Evolutionary conservation across 2,329 filamentous ascomycete species (phyloP), one percentile per base, ranked within the genome.

Genomic region (Emergomyces orientalis): DNA sequence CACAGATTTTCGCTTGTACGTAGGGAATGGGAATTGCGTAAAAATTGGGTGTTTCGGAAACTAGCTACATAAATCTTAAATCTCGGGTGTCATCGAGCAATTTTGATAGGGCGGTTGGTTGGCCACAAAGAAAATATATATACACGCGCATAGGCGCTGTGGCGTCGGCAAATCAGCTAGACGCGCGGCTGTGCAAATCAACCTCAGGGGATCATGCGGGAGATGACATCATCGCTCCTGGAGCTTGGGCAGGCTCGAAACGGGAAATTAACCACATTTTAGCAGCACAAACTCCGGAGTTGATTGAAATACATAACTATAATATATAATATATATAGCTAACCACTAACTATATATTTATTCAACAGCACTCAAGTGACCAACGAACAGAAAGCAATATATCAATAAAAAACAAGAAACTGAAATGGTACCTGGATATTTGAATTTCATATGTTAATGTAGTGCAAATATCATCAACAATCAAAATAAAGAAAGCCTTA

Each of bases 221-320:
- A 25, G 51, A 55, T 61, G 62, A 52, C 64, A 37, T 63, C 63
- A 63, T 55, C n/a, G 0, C 13, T 54, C 19, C 2, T 0, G 17
- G 47, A 49, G 47, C 47, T 49, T 17, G 9, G 13, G n/a, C 14
- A 19, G 22, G 49, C 49, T 52, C 2, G 11, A 27, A 49, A 13
- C 49, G 8, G 25, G 13, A 2, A 30, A 25, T 43, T 17, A n/a
- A 43, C 7, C 17, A 43, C 14, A 3, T n/a, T 6, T 43, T 19
- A 17, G n/a, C n/a, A n/a, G n/a, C n/a, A n/a, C n/a, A n/a, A n/a
- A n/a, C n/a, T n/a, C n/a, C n/a, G n/a, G n/a, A n/a, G n/a, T n/a
- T n/a, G n/a, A n/a, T n/a, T n/a, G n/a, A n/a, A n/a, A n/a, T n/a
- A n/a, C n/a, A n/a, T n/a, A n/a, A n/a, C n/a, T n/a, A n/a, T n/a